Evolutionary conservation across 2,329 filamentous ascomycete species (phyloP), one percentile per base, ranked within the genome.

Genomic region (Coniochaeta hoffmannii): DNA sequence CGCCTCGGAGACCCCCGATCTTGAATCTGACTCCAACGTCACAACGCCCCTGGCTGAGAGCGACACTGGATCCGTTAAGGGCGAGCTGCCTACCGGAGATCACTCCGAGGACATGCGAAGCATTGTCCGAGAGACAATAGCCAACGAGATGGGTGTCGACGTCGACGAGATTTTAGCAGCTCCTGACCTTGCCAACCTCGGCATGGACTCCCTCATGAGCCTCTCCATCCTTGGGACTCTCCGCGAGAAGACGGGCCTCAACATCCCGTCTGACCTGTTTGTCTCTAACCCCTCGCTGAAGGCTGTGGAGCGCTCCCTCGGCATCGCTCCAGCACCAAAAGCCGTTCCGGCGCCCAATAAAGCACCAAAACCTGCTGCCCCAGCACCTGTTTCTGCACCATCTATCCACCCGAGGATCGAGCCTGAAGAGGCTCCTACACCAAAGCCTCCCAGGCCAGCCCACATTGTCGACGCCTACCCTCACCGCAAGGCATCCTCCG

Each of bases 131-230:
- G 78, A 80, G 54, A 87, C 85, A 55, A 83, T 89, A 59, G 82
- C 85, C n/a, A 75, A 79, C 35, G 86, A 89, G 68, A 88, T 89
- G 79, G 84, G 84, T 56, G 82, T 89, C n/a, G 81, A 85, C 24
- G 73, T 86, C 11, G 81, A 84, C 30, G 85, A 89, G 62, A 74
- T 83, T 30, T 67, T 78, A 3, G 77, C 77, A 22, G 76, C 77
- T 0, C 75, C 77, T 0, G 77, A 82, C 59, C 70, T 83, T 55
- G 75, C 76, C n/a, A 76, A 78, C 2, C 69, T 83, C 12, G 81
- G 81, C 3, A 80, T 84, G 71, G 81, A 84, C 64, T 83, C 79
- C 1, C 71, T 83, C 22, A 80, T 83, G 73, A 78, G 76, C 36
- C 64, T 84, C 30, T 76, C 77, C 2, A 82, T 84, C 53, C 70